Evolutionary conservation across 225 moss, liverwort and hornwort genomes (phyloP), one percentile per base, ranked within the genome.

Genomic region (Marchantia polymorpha): DNA sequence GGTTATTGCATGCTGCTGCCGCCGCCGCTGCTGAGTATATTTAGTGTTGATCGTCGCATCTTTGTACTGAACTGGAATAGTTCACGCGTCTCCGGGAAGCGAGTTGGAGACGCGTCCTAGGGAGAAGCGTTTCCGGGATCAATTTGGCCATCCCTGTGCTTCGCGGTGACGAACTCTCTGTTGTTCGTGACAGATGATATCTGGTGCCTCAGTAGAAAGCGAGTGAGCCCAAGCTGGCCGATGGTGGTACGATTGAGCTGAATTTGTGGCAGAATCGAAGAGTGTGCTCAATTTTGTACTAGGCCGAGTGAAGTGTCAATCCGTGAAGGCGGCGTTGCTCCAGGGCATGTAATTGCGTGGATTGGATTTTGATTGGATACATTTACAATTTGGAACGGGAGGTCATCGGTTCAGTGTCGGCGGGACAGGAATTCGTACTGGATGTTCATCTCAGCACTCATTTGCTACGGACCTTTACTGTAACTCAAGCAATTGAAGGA

Each of bases 221-320:
- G 63, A 13, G 77, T 49, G 63, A 51, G 63, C 48, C n/a, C 77
- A 64, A 64, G 64, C 77, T 77, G 77, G 63, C 61, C 8, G 77
- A 64, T 51, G 77, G 63, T 64, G 49, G 22, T 64, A 22, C 64
- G 64, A 77, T 49, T 63, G 49, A 77, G 77, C 77, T 77, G 77
- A 61, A 64, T 49, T 64, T 17, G 30, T 56, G 55, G 56, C 31
- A 30, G 74, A 75, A 51, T 17, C 53, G 31, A 7, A 73, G 74
- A 75, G 54, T 49, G 15, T 49, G 63, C 77, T 12, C 20, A 77
- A 26, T 26, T 73, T n/a, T 46, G 64, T 77, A 23, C 48, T 60
- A 49, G 64, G 50, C 25, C 13, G n/a, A 63, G 49, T 77, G 10
- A 39, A 75, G 64, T 77, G 15, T 25, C 20, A 25, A 12, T 77